Conservation (phyloP, 768 basidiomycete species). For the Suillus plorans region DNA sequence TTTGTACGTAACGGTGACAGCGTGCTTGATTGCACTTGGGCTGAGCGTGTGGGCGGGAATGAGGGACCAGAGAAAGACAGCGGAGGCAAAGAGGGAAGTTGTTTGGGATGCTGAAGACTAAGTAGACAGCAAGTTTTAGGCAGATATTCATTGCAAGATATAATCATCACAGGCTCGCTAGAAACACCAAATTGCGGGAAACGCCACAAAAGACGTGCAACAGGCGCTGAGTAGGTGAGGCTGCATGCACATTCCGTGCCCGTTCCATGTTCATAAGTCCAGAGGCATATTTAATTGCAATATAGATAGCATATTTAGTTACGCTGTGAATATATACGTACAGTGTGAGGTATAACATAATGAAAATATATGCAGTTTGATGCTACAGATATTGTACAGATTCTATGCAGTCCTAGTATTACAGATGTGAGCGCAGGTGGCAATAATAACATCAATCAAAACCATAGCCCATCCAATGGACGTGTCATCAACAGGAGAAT, state of each 20-base stretch:
- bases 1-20: constrained; percentile 45
- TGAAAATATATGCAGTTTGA: not conserved
- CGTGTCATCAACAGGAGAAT: not conserved
- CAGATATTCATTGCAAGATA: not conserved
- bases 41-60: constrained; percentile 39
- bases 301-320: not conserved
- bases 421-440: not conserved
- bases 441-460: not conserved
- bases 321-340: not conserved
- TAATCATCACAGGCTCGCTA: not conserved
- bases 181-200: not conserved
- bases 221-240: not conserved
- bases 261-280: not conserved
- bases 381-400: not conserved
- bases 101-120: constrained; percentile 21
- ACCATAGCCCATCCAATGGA: not conserved
- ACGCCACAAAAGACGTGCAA: not conserved
- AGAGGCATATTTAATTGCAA: not conserved
- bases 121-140: constrained; percentile 1
- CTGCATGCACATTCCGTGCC: not conserved
- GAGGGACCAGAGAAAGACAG: constrained; percentile 32
- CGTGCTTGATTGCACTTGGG: constrained; percentile 35
- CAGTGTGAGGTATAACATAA: not conserved
- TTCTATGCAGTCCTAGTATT: not conserved
- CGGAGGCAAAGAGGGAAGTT: constrained; percentile 29